Conservation (phyloP, 352 stramenopile genomes). For the Paralagenidium karlingii region DNA sequence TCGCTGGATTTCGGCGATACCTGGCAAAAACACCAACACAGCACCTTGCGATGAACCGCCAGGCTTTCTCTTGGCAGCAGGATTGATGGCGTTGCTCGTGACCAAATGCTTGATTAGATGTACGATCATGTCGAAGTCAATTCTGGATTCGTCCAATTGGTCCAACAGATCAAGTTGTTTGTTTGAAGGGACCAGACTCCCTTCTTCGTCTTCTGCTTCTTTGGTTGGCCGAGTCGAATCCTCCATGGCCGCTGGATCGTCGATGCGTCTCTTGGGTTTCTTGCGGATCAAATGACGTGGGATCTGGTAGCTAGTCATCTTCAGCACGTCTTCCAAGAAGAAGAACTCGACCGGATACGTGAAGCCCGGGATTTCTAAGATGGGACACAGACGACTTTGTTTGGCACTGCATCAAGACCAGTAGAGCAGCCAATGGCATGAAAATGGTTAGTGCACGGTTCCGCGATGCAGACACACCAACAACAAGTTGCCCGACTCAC, state of each 20-base stretch:
- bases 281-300: constrained; percentile 31
- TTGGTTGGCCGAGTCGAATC: too few relatives aligned
- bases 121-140: constrained; percentile 91
- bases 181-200: too few relatives aligned
- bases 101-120: constrained; percentile 75
- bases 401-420: too few relatives aligned
- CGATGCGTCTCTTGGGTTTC: too few relatives aligned
- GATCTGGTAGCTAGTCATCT: constrained; percentile 43
- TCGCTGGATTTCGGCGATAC: constrained; percentile 73
- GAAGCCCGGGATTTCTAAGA: constrained; percentile 78
- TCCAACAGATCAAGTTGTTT: constrained; percentile 35
- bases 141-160: constrained; percentile 81
- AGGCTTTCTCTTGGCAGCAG: constrained; percentile 20
- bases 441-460: too few relatives aligned
- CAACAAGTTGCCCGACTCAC: constrained; percentile 10
- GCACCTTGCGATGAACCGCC: constrained; percentile 19
- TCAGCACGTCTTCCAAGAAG: constrained; percentile 69
- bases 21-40: constrained; percentile 76
- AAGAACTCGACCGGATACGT: constrained; percentile 69
- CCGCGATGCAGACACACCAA: too few relatives aligned
- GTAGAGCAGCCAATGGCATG: too few relatives aligned
- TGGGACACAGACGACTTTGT: constrained; percentile 21
- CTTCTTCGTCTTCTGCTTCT: constrained; percentile 16
- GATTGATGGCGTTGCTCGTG: too few relatives aligned
- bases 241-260: too few relatives aligned